Conservation (phyloP, 345 rosid genomes). For the Gossypium anomalum region DNA sequence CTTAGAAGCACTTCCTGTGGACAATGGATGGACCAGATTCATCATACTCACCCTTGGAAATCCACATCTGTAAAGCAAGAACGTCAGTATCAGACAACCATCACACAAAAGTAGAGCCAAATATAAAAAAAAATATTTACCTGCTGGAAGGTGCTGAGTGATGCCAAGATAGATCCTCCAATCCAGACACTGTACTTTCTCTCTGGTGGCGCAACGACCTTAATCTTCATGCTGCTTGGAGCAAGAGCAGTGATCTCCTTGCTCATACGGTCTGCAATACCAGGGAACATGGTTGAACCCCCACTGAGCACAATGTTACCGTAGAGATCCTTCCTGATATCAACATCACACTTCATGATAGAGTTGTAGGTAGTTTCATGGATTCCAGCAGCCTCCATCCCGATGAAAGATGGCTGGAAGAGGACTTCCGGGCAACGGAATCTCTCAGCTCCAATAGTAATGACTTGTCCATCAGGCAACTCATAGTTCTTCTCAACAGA, state of each 20-base stretch:
- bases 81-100: background rate
- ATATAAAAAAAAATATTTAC: constrained; percentile 15
- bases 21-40: constrained; percentile 65
- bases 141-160: constrained; percentile 78
- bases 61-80: constrained; percentile 48
- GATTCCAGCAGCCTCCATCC: constrained; percentile 71
- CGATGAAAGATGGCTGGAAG: constrained; percentile 65
- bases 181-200: constrained; percentile 57
- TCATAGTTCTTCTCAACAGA: constrained; percentile 67
- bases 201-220: constrained; percentile 25
- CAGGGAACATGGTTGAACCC: constrained; percentile 71
- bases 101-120: background rate
- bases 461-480: constrained; percentile 60
- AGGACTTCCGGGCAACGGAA: constrained; percentile 64
- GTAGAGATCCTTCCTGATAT: constrained; percentile 43
- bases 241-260: constrained; percentile 60
- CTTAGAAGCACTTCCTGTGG: constrained; percentile 60
- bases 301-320: constrained; percentile 44
- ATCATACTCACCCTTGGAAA: constrained; percentile 55
- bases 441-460: constrained; percentile 65
- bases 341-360: constrained; percentile 57
- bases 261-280: constrained; percentile 74
- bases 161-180: constrained; percentile 72
- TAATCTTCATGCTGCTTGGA: constrained; percentile 27
- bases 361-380: constrained; percentile 69